phyloP scores from a whole-genome alignment of 2,329 filamentous ascomycete genomes.

The Metarhizium humberi region DNA sequence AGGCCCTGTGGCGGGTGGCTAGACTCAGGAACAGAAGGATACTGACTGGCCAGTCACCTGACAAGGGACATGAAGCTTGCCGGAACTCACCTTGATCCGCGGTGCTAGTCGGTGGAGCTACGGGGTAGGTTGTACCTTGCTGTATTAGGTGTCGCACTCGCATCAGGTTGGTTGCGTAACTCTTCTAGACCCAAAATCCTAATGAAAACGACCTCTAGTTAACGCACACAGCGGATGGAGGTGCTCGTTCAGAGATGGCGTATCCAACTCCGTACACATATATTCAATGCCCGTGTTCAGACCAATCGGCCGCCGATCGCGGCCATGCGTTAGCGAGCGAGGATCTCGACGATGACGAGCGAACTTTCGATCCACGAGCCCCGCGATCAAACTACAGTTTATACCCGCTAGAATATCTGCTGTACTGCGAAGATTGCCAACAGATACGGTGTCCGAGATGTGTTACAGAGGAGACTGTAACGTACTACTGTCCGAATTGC shows the following conservation, averaged over 20 bases:
- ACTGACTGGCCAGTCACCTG: constrained; percentile 2
- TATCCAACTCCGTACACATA: constrained; percentile 52
- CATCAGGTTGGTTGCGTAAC: not conserved
- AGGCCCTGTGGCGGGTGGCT: not conserved
- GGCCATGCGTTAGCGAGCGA: constrained; percentile 19
- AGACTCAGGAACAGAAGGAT: not conserved
- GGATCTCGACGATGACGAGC: constrained; percentile 53
- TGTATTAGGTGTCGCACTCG: too few species aligned
- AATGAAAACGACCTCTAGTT: not conserved
- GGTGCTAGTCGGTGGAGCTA: too few species aligned
- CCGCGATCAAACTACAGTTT: constrained; percentile 83
- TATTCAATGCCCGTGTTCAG: constrained; percentile 57
- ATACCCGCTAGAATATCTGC: constrained; percentile 83
- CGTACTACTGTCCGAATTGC: constrained; percentile 91
- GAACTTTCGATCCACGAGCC: constrained; percentile 77
- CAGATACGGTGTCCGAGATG: constrained; percentile 91
- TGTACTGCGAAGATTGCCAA: constrained; percentile 97
- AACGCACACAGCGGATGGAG: not conserved
- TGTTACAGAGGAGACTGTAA: constrained; percentile 85
- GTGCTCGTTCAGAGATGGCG: constrained; percentile 29
- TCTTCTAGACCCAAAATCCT: not conserved
- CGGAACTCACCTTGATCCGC: not conserved
- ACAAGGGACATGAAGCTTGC: not conserved
- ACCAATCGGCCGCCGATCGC: constrained; percentile 27
- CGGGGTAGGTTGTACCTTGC: too few species aligned